Evolutionary conservation across 768 basidiomycete species (phyloP).

Genomic region (Leccinum ochraceum): DNA sequence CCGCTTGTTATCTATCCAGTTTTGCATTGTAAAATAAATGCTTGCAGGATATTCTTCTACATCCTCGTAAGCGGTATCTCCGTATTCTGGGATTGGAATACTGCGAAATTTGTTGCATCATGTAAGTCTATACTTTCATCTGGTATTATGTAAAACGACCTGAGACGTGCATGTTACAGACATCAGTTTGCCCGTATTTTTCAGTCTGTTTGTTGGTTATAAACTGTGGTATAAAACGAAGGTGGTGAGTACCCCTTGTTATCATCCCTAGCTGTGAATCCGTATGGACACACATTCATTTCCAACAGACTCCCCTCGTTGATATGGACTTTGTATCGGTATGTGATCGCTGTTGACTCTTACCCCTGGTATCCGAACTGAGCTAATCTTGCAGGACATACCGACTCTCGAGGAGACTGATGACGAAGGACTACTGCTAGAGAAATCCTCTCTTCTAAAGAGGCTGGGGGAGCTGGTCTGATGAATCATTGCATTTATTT

Average conservation of each 20-base stretch:
- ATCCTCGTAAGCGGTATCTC: constrained; percentile 56
- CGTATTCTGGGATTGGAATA: constrained; percentile 66
- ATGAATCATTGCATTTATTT: not conserved
- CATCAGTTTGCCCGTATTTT: constrained; percentile 43
- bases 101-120: constrained; percentile 48
- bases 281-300: not conserved
- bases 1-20: constrained; percentile 26
- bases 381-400: constrained; percentile 47
- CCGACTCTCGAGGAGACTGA: constrained; percentile 73
- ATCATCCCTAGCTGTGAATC: not conserved
- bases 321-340: constrained; percentile 78
- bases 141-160: not conserved
- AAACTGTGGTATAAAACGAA: constrained; percentile 35
- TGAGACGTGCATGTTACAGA: constrained; percentile 25
- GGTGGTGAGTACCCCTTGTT: constrained; percentile 13
- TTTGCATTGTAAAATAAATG: not conserved
- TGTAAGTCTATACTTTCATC: constrained; percentile 30
- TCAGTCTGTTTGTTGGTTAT: constrained; percentile 46
- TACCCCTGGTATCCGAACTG: not conserved
- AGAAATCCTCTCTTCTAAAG: constrained; percentile 7
- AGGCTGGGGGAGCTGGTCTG: constrained; percentile 10
- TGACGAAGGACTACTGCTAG: constrained; percentile 18
- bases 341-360: constrained; percentile 16
- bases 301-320: constrained; percentile 15
- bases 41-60: constrained; percentile 42